A percentile compares a stretch with the other conserved stretches of the same genome.
Evolutionary conservation across 2,329 filamentous ascomycete species (phyloP).

Genomic region (Stylonectria norvegica): DNA sequence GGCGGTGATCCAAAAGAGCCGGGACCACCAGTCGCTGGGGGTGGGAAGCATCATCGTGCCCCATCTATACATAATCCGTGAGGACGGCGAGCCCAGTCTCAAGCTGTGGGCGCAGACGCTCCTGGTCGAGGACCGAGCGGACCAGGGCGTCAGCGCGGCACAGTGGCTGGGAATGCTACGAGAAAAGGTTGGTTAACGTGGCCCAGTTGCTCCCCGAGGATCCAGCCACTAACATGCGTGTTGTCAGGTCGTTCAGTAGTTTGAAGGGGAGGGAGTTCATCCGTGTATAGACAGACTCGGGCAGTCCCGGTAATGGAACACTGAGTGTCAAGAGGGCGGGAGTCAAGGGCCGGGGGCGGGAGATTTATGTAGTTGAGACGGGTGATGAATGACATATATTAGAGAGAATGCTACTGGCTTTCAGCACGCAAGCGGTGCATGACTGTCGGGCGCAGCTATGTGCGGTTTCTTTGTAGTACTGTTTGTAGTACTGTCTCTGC

Average conservation of each 20-base stretch:
- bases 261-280: conserved; percentile 12
- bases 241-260: conserved; percentile 36
- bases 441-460: too few relatives aligned
- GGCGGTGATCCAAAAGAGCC: conserved; percentile 86
- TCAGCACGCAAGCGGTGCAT: too few relatives aligned
- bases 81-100: conserved; percentile 92
- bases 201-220: neutral
- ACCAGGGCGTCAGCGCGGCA: conserved; percentile 86
- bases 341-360: conserved; percentile 20
- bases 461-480: too few relatives aligned
- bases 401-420: conserved; percentile 29
- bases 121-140: conserved; percentile 89
- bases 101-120: conserved; percentile 97
- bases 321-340: conserved; percentile 8
- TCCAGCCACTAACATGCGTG: conserved; percentile 13
- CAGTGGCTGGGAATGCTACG: conserved; percentile 90
- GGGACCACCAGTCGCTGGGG: conserved; percentile 79
- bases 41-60: conserved; percentile 92
- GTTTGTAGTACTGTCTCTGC: too few relatives aligned
- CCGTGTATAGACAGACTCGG: conserved; percentile 15
- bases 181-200: conserved; percentile 71
- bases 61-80: conserved; percentile 87
- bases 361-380: conserved; percentile 17
- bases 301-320: conserved; percentile 21
- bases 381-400: conserved; percentile 22